Base-by-base conservation (phyloP, 2,329 filamentous ascomycete genomes). In the Lasiodiplodia sp. region DNA sequence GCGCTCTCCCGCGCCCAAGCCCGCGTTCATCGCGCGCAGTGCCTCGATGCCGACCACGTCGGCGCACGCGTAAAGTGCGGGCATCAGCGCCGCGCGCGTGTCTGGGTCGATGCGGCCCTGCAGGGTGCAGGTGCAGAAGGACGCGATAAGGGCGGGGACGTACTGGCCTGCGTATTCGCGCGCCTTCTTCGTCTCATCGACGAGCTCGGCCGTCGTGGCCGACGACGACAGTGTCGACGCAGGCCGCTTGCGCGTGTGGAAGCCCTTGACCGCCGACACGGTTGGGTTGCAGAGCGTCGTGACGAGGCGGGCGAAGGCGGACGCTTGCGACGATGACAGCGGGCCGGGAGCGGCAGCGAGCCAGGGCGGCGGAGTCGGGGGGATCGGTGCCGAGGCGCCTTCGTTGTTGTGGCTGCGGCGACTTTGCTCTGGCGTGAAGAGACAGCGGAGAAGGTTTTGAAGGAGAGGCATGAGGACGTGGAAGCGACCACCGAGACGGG, bases 211-310 rank as follows among this genome's bases (percentile, higher is more conserved):
- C 4, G 60, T 63, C 10, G 44, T 34, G 25, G 44, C 44, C 4
- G 60, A n/a, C 18, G 60, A 37, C 3, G 58, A 31, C 12, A 72
- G 70, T 16, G 40, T n/a, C 16, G 57, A 40, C 7, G 72, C 70
- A 14, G 65, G 66, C 37, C 69, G 69, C 62, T 70, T 69, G 62
- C 70, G 72, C 37, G 72, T 72, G 18, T 83, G 80, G 56, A 79
- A 79, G 8, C 82, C 80, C 16, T 83, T 79, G 4, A 88, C 84
- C 1, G 86, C 83, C 0, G 86, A 87, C 56, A 87, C 83, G 0
- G 88, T 87, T 0, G 88, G 88, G 66, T 88, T 87, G 79, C 87
- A 88, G 63, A 90, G 83, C 0, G 86, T 84, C n/a, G 85, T 85
- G 25, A 90, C 81, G 10, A 90, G 78, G 11, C 87, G 84, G 1